Evolutionary conservation across 805 yeast species (phyloP).

Genomic region (Helenozyma rhizophorensis): DNA sequence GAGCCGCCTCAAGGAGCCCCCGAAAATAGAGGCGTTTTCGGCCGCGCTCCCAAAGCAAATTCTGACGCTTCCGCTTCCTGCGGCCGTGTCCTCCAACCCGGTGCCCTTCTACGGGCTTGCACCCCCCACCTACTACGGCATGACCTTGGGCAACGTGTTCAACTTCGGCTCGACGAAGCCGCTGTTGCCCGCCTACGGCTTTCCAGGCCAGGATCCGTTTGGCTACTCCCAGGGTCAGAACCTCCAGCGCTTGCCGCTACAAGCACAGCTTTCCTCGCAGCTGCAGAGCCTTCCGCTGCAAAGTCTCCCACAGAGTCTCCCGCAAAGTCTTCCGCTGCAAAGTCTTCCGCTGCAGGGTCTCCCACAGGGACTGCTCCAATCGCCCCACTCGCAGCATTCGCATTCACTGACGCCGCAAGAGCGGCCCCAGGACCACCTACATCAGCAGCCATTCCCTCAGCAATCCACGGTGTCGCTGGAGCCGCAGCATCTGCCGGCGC

Average conservation of each 20-base stretch:
- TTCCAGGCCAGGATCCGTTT: conserved; percentile 1
- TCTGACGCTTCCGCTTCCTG: conserved; percentile 9
- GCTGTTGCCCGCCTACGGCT: conserved; percentile 1
- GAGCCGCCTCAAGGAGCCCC: no score
- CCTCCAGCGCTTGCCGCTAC: not conserved
- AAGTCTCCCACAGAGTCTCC: conserved; percentile 5
- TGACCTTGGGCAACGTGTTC: not conserved
- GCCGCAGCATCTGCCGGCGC: no score
- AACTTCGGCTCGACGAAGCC: not conserved
- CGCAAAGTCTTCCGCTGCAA: conserved; percentile 3
- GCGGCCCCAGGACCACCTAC: no score
- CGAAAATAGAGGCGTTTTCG: no score
- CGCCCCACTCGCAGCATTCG: no score
- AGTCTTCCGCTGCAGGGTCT: no score
- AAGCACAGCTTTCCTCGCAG: conserved; percentile 1
- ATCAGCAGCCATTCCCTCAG: no score
- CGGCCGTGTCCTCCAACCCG: not conserved
- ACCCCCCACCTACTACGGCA: conserved; percentile 2
- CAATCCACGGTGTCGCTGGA: no score
- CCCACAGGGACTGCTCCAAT: no score
- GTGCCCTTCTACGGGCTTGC: not conserved
- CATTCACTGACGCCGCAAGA: no score
- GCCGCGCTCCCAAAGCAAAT: conserved; percentile 4
- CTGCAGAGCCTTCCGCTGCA: conserved; percentile 5
- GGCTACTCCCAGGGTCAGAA: conserved; percentile 4